phyloP scores from a whole-genome alignment of 2,329 filamentous ascomycete species.

The Colletotrichum siamense region DNA sequence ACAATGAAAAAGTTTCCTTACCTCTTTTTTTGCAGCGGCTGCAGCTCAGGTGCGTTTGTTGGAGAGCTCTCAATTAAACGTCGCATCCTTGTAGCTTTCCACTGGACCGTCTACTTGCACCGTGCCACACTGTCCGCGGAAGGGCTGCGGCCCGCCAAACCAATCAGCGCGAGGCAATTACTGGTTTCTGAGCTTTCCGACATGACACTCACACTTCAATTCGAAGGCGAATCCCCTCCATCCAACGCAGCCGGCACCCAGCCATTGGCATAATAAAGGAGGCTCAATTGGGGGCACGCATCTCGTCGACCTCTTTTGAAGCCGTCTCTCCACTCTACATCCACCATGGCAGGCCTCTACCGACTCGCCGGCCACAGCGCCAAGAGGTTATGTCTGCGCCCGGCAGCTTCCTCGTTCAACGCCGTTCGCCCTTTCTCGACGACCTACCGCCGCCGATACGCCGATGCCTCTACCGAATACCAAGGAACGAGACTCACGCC shows the following conservation, averaged over 20 bases:
- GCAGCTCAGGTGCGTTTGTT: neutral
- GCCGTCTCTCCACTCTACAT: constrained; percentile 31
- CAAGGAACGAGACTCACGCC: constrained; percentile 69
- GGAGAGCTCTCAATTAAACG: neutral
- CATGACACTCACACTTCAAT: constrained; percentile 21
- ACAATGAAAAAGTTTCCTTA: neutral
- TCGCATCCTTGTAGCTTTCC: neutral
- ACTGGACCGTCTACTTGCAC: neutral
- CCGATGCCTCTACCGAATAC: constrained; percentile 53
- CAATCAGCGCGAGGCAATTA: constrained; percentile 17
- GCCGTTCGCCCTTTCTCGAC: constrained; percentile 69
- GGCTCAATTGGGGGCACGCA: constrained; percentile 25
- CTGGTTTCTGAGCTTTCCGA: constrained; percentile 15
- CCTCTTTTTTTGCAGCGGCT: neutral
- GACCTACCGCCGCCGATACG: constrained; percentile 66
- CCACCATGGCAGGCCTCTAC: constrained; percentile 74
- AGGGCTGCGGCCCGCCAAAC: constrained; percentile 3
- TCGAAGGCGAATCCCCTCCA: constrained; percentile 22
- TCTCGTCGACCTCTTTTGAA: constrained; percentile 30
- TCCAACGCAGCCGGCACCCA: constrained; percentile 20
- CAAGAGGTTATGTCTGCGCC: constrained; percentile 68
- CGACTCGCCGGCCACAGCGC: constrained; percentile 75
- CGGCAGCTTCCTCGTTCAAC: constrained; percentile 35
- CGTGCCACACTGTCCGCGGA: constrained; percentile 1
- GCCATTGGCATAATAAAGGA: constrained; percentile 23